Evolutionary conservation across 352 stramenopile genomes (phyloP).

Genomic region (Blastocystis sp.): DNA sequence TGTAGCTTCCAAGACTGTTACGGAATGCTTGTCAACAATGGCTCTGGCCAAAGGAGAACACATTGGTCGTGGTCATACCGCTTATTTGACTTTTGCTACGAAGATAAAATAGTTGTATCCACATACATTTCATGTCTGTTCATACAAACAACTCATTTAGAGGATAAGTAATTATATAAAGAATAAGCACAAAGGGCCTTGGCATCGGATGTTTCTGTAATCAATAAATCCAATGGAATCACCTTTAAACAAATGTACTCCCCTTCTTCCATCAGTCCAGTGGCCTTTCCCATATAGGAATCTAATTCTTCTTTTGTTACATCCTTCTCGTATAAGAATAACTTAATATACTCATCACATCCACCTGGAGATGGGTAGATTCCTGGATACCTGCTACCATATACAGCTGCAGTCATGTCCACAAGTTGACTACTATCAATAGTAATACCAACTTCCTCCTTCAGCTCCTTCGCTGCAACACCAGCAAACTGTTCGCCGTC

Average conservation of each 20-base stretch:
- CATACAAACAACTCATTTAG: constrained; percentile 56
- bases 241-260: constrained; percentile 67
- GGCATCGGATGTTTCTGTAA: constrained; percentile 15
- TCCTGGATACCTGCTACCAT: constrained; percentile 38
- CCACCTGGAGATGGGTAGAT: constrained; percentile 60
- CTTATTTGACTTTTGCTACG: constrained; percentile 65
- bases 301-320: constrained; percentile 37
- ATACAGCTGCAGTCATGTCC: constrained; percentile 63
- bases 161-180: constrained; percentile 47
- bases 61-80: constrained; percentile 57
- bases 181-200: constrained; percentile 50
- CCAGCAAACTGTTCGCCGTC: constrained; percentile 53
- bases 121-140: too few relatives aligned
- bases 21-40: background rate
- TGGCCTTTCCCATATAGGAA: constrained; percentile 32
- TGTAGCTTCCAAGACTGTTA: constrained; percentile 29
- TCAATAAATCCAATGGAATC: constrained; percentile 9
- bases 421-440: constrained; percentile 25
- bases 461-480: constrained; percentile 64
- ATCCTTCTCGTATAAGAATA: constrained; percentile 67
- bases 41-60: constrained; percentile 51
- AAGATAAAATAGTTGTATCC: constrained; percentile 34
- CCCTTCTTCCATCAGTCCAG: constrained; percentile 50
- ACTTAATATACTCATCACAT: constrained; percentile 64
- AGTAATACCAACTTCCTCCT: constrained; percentile 53